Evolutionary conservation across 2,329 filamentous ascomycete genomes (phyloP).

Genomic region (Aureobasidium pullulans): DNA sequence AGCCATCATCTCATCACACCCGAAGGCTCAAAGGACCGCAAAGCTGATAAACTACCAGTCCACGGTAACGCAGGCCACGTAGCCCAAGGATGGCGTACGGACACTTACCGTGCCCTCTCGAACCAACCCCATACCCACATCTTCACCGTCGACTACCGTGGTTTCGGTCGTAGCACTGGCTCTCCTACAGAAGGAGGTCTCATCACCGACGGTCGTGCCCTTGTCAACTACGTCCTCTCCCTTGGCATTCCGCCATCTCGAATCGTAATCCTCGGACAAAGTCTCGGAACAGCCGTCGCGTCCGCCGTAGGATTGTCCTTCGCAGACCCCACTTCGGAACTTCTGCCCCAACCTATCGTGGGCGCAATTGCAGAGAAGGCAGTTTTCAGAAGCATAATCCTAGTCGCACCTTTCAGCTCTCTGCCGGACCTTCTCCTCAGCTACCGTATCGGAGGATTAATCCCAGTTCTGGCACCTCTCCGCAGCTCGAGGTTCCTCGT

Average conservation of each 20-base stretch:
- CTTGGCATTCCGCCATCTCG: constrained; percentile 59
- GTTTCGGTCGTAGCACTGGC: constrained; percentile 77
- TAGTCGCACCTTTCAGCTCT: constrained; percentile 73
- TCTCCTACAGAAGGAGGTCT: constrained; percentile 71
- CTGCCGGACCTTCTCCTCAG: constrained; percentile 65
- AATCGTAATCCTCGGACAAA: constrained; percentile 79
- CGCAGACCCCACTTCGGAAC: constrained; percentile 25
- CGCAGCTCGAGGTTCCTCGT: constrained; percentile 58
- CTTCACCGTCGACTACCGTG: constrained; percentile 84
- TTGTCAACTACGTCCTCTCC: constrained; percentile 65
- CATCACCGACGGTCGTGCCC: constrained; percentile 66
- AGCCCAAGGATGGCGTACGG: constrained; percentile 67
- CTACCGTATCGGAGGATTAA: constrained; percentile 69
- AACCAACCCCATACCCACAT: constrained; percentile 69
- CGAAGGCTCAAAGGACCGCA: neutral
- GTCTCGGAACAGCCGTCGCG: constrained; percentile 78
- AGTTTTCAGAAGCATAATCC: constrained; percentile 71
- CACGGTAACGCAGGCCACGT: constrained; percentile 76
- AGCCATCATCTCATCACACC: constrained; percentile 4
- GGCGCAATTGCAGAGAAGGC: constrained; percentile 21
- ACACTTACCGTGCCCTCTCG: constrained; percentile 69
- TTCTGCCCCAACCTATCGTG: neutral
- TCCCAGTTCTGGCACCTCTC: constrained; percentile 74
- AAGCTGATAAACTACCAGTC: constrained; percentile 15
- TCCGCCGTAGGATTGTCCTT: constrained; percentile 68